A percentile compares a stretch with the other conserved stretches of the same genome.
These are phyloP conservation scores for Choricystis sp. DNA, from an alignment of 139 green algal species.

Conservation along the genomic window DNA sequence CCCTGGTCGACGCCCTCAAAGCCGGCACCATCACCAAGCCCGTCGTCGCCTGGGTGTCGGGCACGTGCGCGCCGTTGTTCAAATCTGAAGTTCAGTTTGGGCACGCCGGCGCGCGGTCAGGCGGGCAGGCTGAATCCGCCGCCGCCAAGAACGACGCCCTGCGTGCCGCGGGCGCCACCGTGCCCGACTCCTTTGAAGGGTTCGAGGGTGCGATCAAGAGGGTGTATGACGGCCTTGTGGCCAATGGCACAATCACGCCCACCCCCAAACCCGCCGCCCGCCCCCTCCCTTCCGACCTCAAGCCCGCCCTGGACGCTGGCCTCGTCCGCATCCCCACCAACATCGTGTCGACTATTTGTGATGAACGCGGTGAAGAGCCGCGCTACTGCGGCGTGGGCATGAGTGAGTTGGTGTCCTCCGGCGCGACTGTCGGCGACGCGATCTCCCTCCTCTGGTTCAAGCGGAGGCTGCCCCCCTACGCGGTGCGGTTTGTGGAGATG, in stretches of 20 bases:
- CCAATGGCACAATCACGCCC: slow-evolving; percentile 11
- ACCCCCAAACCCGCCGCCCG: slow-evolving; percentile 16
- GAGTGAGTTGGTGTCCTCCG: slow-evolving; percentile 69
- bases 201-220: slow-evolving; percentile 51
- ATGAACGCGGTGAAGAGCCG: slow-evolving; percentile 84
- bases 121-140: slow-evolving; percentile 37
- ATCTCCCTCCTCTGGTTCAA: slow-evolving; percentile 66
- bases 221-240: slow-evolving; percentile 17
- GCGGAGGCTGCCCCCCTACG: slow-evolving; percentile 67
- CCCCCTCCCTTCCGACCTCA: neutral
- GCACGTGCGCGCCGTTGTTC: slow-evolving; percentile 89
- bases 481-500: slow-evolving; percentile 88
- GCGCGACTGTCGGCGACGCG: slow-evolving; percentile 71
- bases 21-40: slow-evolving; percentile 65
- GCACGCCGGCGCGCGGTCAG: slow-evolving; percentile 66
- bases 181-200: slow-evolving; percentile 79
- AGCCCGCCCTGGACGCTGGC: slow-evolving; percentile 30
- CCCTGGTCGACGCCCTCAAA: slow-evolving; percentile 62
- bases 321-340: slow-evolving; percentile 77
- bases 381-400: slow-evolving; percentile 41
- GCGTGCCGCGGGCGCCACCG: slow-evolving; percentile 57
- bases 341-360: slow-evolving; percentile 81
- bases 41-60: slow-evolving; percentile 73
- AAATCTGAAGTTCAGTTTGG: slow-evolving; percentile 92
- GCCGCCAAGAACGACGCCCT: slow-evolving; percentile 77